These are phyloP conservation scores for Prunella vulgaris DNA, from an alignment of 257 asterid species.

Conservation along the genomic window DNA sequence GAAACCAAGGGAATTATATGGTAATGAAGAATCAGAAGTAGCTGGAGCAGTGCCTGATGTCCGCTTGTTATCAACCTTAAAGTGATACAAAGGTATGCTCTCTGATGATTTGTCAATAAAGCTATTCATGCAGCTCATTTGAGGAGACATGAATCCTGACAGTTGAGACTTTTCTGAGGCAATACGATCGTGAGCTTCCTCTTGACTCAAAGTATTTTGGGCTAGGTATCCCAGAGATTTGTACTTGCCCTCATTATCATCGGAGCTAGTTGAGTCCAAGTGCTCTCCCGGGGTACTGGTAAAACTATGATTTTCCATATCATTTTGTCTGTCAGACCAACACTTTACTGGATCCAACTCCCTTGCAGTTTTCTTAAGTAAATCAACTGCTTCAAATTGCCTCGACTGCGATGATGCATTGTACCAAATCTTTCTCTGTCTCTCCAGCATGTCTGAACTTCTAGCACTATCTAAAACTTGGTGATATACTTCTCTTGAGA, in stretches of 20 bases:
- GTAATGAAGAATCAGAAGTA: constrained; percentile 62
- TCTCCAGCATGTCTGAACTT: constrained; percentile 95
- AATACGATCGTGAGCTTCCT: constrained; percentile 51
- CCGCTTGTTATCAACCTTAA: constrained; percentile 71
- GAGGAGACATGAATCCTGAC: constrained; percentile 95
- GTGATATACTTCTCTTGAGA: constrained; percentile 70
- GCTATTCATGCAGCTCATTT: constrained; percentile 85
- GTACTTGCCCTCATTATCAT: constrained; percentile 47
- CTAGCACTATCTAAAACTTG: constrained; percentile 72
- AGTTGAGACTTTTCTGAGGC: constrained; percentile 84
- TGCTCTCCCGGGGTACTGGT: constrained; percentile 31
- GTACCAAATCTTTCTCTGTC: constrained; percentile 98
- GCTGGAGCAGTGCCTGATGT: constrained; percentile 39
- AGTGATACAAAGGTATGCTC: constrained; percentile 88
- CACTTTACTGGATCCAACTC: constrained; percentile 67
- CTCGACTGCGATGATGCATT: constrained; percentile 68
- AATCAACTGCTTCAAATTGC: constrained; percentile 63
- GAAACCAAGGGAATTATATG: constrained; percentile 59
- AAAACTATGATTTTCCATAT: constrained; percentile 38
- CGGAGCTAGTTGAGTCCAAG: constrained; percentile 33
- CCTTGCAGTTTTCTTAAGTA: constrained; percentile 60
- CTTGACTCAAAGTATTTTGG: constrained; percentile 39
- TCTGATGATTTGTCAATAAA: constrained; percentile 86
- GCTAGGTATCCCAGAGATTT: constrained; percentile 49
- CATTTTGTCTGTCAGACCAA: constrained; percentile 61